Percentiles rank a stretch among this genome's conserved stretches.
phyloP scores from a whole-genome alignment of 2,329 filamentous ascomycete genomes.

The Ophiostoma sp. region DNA sequence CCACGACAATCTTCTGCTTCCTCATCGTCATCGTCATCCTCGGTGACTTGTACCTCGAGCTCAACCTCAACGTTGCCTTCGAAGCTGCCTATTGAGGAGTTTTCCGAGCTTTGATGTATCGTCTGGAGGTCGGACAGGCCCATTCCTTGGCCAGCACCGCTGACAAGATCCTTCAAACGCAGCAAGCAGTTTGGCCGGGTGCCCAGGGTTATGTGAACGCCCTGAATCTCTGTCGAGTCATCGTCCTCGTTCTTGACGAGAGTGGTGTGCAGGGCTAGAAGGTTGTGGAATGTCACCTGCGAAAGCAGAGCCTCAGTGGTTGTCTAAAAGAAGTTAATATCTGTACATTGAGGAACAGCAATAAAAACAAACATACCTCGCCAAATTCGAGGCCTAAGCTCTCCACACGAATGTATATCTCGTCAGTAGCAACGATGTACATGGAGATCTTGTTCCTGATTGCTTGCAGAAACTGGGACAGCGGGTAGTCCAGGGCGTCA shows the following conservation, averaged over 20 bases:
- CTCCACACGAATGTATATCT: conserved; percentile 48
- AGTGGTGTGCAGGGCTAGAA: conserved; percentile 28
- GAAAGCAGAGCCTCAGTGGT: conserved; percentile 28
- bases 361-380: conserved; percentile 38
- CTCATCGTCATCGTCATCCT: conserved; percentile 18
- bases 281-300: conserved; percentile 28
- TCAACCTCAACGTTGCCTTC: conserved; percentile 25
- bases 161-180: conserved; percentile 27
- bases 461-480: conserved; percentile 42
- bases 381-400: conserved; percentile 50
- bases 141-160: conserved; percentile 27
- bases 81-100: conserved; percentile 24
- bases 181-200: conserved; percentile 28
- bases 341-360: not conserved
- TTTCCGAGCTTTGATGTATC: conserved; percentile 15
- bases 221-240: conserved; percentile 15
- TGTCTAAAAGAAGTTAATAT: conserved; percentile 24
- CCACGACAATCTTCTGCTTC: conserved; percentile 9
- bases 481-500: conserved; percentile 40
- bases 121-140: conserved; percentile 26
- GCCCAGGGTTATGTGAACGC: conserved; percentile 26
- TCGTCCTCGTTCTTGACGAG: conserved; percentile 28
- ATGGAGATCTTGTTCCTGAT: conserved; percentile 44
- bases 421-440: conserved; percentile 44
- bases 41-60: not conserved